Base-by-base conservation (phyloP, 139 green algal species). In the Desmodesmus armatus region DNA sequence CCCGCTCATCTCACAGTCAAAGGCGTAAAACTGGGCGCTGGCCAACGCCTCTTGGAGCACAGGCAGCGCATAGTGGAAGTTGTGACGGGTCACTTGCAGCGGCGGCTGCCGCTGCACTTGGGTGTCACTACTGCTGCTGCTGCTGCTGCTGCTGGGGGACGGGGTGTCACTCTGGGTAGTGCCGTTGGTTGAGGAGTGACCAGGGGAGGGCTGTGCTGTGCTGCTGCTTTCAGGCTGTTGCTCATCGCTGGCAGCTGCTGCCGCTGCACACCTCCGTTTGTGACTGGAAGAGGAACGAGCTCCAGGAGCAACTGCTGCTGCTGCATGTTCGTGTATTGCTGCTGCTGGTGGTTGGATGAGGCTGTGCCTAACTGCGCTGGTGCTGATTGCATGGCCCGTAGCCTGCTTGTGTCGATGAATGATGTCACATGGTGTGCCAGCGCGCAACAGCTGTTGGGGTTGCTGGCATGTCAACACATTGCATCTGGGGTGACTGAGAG, bases 1-100 rank as follows among this genome's bases (percentile, higher is more conserved):
- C 0, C 94, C 93, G 15, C 88, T 95, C 86, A 96, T 95, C 67
- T 96, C 93, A 29, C 87, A 90, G 87, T 96, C 93, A 40, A 96
- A 92, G 1, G 89, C 74, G 60, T 89, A 91, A 69, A 94, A 93
- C 3, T 73, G 63, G 35, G 76, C 84, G 3, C 81, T 44, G 35
- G 88, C 62, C 58, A 94, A 62, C 2, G 91, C 91, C 15, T 89
- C 72, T 17, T 82, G 77, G 2, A 97, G 84, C 2, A 82, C 31
- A 2, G 93, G 93, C 53, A 97, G 67, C 23, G 73, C 78, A 17
- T 88, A 77, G 5, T 80, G 70, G 43, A 97, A 97, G 58, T 96
- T 97, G 75, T 88, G 76, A 15, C 87, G 80, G 2, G 91, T 97
- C 0, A 97, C 89, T 87, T 96, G 85, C 66, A 85, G 49, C 1